phyloP scores from a whole-genome alignment of 768 basidiomycete genomes.

The Termitomyces sp. region DNA sequence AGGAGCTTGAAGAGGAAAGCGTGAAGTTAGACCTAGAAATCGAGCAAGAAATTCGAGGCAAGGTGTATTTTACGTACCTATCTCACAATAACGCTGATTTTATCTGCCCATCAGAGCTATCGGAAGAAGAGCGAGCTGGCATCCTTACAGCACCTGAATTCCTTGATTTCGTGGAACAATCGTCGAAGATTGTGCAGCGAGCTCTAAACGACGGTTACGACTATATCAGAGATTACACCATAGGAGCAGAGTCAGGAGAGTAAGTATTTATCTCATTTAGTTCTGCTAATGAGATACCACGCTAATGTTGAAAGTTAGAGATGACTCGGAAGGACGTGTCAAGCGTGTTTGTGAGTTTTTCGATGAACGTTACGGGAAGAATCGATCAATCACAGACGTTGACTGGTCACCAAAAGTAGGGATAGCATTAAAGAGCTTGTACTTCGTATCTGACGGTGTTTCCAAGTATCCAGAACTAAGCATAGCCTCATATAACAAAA shows the following conservation, averaged over 20 bases:
- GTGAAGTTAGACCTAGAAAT: constrained; percentile 82
- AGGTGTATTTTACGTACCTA: constrained; percentile 1
- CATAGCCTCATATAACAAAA: constrained; percentile 97
- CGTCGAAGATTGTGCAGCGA: constrained; percentile 91
- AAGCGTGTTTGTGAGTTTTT: constrained; percentile 93
- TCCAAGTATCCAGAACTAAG: constrained; percentile 90
- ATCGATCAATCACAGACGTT: constrained; percentile 91
- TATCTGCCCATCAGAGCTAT: constrained; percentile 51
- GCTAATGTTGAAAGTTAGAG: constrained; percentile 36
- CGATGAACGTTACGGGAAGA: constrained; percentile 88
- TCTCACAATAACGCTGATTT: background rate
- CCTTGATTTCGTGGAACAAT: constrained; percentile 89
- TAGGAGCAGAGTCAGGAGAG: constrained; percentile 81
- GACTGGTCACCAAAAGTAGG: constrained; percentile 97
- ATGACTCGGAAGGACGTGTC: constrained; percentile 87
- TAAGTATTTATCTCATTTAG: constrained; percentile 32
- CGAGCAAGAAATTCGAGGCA: constrained; percentile 81
- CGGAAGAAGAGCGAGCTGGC: constrained; percentile 78
- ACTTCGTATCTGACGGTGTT: background rate
- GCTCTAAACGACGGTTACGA: constrained; percentile 96
- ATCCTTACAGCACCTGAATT: constrained; percentile 90
- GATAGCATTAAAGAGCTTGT: background rate
- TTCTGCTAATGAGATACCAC: background rate
- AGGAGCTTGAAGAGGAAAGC: constrained; percentile 79
- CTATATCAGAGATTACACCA: constrained; percentile 95